Percentiles rank a stretch among this genome's conserved stretches.
phyloP scores from a whole-genome alignment of 148 eudicot species.

The Rheum nobile region DNA sequence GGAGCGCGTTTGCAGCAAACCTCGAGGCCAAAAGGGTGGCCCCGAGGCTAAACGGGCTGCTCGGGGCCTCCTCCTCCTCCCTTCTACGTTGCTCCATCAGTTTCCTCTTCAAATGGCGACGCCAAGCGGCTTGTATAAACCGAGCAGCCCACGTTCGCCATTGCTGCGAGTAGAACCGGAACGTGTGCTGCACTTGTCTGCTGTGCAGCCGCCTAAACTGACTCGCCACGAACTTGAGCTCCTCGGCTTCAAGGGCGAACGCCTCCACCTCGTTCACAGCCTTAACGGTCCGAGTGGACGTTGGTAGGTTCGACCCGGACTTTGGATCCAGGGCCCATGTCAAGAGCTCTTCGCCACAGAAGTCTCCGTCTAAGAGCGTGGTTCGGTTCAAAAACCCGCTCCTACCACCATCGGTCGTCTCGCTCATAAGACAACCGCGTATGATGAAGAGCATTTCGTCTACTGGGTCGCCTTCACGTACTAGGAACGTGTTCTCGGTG shows the following conservation, averaged over 20 bases:
- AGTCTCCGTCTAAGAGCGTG: conserved; percentile 1
- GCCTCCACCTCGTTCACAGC: conserved; percentile 12
- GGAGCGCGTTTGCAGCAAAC: conserved; percentile 8
- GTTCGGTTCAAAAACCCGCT: conserved; percentile 7
- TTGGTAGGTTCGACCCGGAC: conserved; percentile 8
- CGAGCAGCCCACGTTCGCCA: conserved; percentile 11
- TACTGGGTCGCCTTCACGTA: conserved; percentile 10
- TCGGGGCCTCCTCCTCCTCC: background rate
- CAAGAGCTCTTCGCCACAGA: conserved; percentile 9
- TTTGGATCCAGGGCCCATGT: conserved; percentile 11
- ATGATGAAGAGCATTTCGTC: conserved; percentile 8
- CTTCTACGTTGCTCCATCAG: background rate
- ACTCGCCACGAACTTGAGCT: conserved; percentile 5
- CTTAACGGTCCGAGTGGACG: conserved; percentile 9
- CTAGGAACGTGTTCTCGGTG: conserved; percentile 6
- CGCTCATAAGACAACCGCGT: conserved; percentile 4
- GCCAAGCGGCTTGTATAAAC: conserved; percentile 8
- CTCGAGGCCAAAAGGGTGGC: background rate
- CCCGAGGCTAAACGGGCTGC: background rate
- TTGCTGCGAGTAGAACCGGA: conserved; percentile 6
- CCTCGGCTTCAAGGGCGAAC: conserved; percentile 11
- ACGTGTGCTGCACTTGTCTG: conserved; percentile 6
- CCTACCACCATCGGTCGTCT: conserved; percentile 10
- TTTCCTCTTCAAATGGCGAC: conserved; percentile 1
- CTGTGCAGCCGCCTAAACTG: conserved; percentile 11